phyloP scores from a whole-genome alignment of 371 early-diverging fungal species.

The Batkoa obscura region DNA sequence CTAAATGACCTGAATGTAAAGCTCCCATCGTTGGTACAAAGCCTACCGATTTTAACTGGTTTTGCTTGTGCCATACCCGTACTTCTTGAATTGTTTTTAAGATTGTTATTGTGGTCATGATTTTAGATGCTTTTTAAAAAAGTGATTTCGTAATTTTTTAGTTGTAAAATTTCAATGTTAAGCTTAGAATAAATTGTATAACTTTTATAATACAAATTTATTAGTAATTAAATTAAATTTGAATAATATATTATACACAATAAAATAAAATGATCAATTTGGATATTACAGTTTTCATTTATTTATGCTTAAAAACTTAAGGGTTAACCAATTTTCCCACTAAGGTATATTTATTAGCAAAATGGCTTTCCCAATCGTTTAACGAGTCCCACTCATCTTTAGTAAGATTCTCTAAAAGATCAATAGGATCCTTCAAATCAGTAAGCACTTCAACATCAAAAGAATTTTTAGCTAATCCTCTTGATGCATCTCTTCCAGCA shows the following conservation, averaged over 20 bases:
- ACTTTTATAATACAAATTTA: no score
- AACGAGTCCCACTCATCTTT: conserved; percentile 54
- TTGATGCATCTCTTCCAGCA: conserved; percentile 65
- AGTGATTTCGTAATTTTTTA: no score
- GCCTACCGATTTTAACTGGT: conserved; percentile 29
- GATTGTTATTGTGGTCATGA: no score
- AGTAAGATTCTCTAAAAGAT: conserved; percentile 52
- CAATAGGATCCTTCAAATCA: conserved; percentile 52
- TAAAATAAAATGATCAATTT: no score
- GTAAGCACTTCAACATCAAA: conserved; percentile 64
- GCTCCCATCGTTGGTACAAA: conserved; percentile 86
- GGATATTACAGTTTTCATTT: background rate
- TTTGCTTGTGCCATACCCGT: conserved; percentile 36
- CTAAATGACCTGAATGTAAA: conserved; percentile 73
- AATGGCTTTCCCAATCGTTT: conserved; percentile 55
- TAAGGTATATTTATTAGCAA: conserved; percentile 46
- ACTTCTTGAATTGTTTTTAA: conserved; percentile 5
- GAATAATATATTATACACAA: no score
- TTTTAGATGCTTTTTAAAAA: no score
- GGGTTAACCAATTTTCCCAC: conserved; percentile 50
- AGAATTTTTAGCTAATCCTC: conserved; percentile 75
- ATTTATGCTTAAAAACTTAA: conserved; percentile 11
- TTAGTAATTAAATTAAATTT: no score
- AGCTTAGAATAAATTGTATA: no score
- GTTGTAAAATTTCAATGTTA: no score